Percentiles rank a stretch among this genome's conserved stretches.
phyloP scores from a whole-genome alignment of 192 early-diverging fungal genomes.

The Coemansia sp. region DNA sequence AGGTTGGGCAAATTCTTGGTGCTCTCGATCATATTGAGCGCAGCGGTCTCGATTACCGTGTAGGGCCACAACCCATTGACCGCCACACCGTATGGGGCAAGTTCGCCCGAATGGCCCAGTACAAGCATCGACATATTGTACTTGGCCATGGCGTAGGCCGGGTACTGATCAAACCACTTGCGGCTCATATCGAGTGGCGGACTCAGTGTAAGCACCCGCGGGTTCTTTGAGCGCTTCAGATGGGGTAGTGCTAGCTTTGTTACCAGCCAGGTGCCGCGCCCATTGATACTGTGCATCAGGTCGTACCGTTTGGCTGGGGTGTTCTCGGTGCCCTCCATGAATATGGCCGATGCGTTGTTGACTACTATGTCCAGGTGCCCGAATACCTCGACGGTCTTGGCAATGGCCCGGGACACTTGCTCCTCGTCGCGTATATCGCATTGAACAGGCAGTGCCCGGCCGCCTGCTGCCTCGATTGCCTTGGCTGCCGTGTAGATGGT shows the following conservation, averaged over 20 bases:
- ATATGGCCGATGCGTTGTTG: constrained; percentile 80
- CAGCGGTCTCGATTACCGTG: constrained; percentile 74
- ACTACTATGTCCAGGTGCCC: constrained; percentile 82
- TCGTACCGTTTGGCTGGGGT: constrained; percentile 67
- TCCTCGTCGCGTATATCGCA: constrained; percentile 85
- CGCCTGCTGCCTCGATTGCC: constrained; percentile 71
- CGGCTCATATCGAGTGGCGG: constrained; percentile 70
- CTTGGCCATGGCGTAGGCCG: constrained; percentile 70
- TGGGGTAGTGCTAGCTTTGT: constrained; percentile 67
- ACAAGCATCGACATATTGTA: constrained; percentile 76
- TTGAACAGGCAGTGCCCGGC: constrained; percentile 71
- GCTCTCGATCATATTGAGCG: constrained; percentile 48
- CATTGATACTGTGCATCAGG: constrained; percentile 76
- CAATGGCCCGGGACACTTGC: constrained; percentile 67
- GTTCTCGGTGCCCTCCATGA: constrained; percentile 60
- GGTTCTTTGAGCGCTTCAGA: constrained; percentile 67
- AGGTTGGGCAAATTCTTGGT: constrained; percentile 10
- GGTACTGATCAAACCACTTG: constrained; percentile 69
- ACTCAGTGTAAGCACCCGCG: constrained; percentile 72
- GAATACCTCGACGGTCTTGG: constrained; percentile 65
- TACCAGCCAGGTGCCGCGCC: constrained; percentile 77
- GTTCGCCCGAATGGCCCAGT: constrained; percentile 71
- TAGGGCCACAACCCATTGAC: constrained; percentile 79
- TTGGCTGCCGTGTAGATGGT: constrained; percentile 79
- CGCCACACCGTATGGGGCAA: constrained; percentile 63